These are phyloP conservation scores for Colletotrichum incanum DNA, from an alignment of 2,329 filamentous ascomycete species.

Conservation along the genomic window DNA sequence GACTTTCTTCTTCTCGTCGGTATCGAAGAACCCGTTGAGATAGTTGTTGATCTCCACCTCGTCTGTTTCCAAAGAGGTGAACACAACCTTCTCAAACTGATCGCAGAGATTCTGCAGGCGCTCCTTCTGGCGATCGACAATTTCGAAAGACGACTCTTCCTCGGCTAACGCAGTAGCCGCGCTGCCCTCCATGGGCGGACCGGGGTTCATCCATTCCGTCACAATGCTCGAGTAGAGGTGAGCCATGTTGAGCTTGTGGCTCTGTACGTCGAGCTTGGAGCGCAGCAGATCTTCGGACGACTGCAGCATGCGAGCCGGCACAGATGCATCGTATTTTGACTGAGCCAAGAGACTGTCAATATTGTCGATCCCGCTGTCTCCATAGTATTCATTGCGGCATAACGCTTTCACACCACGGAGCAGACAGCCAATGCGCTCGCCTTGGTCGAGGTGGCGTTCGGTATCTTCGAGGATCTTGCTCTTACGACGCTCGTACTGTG, in stretches of 20 bases:
- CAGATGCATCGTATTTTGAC: slow-evolving; percentile 58
- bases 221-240: slow-evolving; percentile 63
- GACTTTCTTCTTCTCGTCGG: slow-evolving; percentile 48
- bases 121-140: slow-evolving; percentile 13
- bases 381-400: slow-evolving; percentile 47
- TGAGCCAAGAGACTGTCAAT: slow-evolving; percentile 59
- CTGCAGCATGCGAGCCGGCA: slow-evolving; percentile 53
- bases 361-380: slow-evolving; percentile 54
- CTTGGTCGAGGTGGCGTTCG: slow-evolving; percentile 46
- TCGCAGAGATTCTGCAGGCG: slow-evolving; percentile 14
- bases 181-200: slow-evolving; percentile 43
- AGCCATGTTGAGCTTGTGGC: slow-evolving; percentile 61
- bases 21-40: slow-evolving; percentile 59
- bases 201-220: slow-evolving; percentile 62
- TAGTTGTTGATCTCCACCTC: slow-evolving; percentile 56
- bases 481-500: slow-evolving; percentile 55
- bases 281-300: slow-evolving; percentile 56
- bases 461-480: slow-evolving; percentile 49
- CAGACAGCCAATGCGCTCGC: slow-evolving; percentile 52
- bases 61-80: slow-evolving; percentile 57
- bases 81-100: slow-evolving; percentile 63
- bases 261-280: slow-evolving; percentile 58
- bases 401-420: slow-evolving; percentile 14
- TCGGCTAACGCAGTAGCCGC: slow-evolving; percentile 30
- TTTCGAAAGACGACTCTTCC: slow-evolving; percentile 12